Percentiles rank a stretch among this genome's conserved stretches.
phyloP scores from a whole-genome alignment of 495 filamentous ascomycete species.

The Tuber melanosporum region DNA sequence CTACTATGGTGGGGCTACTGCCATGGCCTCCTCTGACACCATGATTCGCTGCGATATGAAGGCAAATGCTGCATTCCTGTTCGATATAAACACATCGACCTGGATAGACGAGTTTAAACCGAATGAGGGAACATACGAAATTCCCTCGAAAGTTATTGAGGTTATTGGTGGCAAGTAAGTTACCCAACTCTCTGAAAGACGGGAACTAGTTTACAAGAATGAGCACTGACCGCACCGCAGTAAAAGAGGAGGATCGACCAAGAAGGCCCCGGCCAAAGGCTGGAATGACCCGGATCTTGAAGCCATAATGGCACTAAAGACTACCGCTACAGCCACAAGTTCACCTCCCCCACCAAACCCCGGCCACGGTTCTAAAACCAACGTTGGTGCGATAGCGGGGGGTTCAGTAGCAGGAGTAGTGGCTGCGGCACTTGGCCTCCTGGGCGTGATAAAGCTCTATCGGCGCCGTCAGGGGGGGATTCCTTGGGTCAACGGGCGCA shows the following conservation, averaged over 20 bases:
- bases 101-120: slow-evolving; percentile 14
- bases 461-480: no score
- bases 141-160: background rate
- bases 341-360: no score
- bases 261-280: background rate
- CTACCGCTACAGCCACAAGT: no score
- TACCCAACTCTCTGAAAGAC: background rate
- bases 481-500: no score
- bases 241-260: background rate
- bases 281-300: background rate
- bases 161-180: background rate
- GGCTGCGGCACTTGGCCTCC: no score
- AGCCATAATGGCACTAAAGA: background rate
- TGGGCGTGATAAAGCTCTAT: no score
- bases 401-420: no score
- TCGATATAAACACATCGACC: slow-evolving; percentile 7
- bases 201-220: background rate
- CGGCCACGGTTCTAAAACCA: no score
- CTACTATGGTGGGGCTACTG: slow-evolving; percentile 14
- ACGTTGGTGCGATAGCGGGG: no score
- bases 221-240: background rate
- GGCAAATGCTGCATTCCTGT: slow-evolving; percentile 10
- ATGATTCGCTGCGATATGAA: slow-evolving; percentile 1
- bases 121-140: background rate
- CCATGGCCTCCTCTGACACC: background rate